These are phyloP conservation scores for Berberis thunbergii DNA, from an alignment of 164 flowering plant species.

Conservation along the genomic window DNA sequence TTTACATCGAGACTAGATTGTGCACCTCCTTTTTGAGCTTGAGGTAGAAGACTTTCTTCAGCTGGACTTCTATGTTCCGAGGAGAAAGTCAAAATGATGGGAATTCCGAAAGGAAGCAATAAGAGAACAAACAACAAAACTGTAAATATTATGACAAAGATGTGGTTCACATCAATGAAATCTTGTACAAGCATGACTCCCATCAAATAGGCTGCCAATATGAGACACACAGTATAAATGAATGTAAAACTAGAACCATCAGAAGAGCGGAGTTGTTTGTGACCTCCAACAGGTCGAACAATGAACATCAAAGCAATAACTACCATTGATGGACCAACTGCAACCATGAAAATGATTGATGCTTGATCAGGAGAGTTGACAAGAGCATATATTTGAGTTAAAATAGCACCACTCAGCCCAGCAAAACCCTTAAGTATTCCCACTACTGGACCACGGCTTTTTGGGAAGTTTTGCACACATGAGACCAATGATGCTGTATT, in stretches of 20 bases:
- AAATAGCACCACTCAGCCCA: constrained; percentile 85
- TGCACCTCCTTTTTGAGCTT: constrained; percentile 33
- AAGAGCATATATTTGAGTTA: constrained; percentile 69
- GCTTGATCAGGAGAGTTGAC: constrained; percentile 78
- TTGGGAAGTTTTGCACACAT: constrained; percentile 94
- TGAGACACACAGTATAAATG: constrained; percentile 70
- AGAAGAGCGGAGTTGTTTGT: constrained; percentile 63
- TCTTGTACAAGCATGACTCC: constrained; percentile 93
- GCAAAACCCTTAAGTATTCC: constrained; percentile 98
- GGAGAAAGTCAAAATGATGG: constrained; percentile 35
- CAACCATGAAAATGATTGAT: constrained; percentile 91
- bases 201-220: constrained; percentile 94
- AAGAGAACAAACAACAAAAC: constrained; percentile 49
- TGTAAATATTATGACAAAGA: constrained; percentile 47
- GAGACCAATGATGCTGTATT: constrained; percentile 88
- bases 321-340: constrained; percentile 91
- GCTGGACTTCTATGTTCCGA: constrained; percentile 26
- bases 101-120: constrained; percentile 60
- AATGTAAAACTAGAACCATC: constrained; percentile 70
- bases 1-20: constrained; percentile 23
- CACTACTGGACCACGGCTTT: constrained; percentile 88
- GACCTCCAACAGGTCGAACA: constrained; percentile 90
- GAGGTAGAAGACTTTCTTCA: constrained; percentile 56
- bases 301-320: constrained; percentile 72
- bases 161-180: constrained; percentile 49